Evolutionary conservation across 1,139 yeast genomes (phyloP).

Genomic region (Dujonia santamariae): DNA sequence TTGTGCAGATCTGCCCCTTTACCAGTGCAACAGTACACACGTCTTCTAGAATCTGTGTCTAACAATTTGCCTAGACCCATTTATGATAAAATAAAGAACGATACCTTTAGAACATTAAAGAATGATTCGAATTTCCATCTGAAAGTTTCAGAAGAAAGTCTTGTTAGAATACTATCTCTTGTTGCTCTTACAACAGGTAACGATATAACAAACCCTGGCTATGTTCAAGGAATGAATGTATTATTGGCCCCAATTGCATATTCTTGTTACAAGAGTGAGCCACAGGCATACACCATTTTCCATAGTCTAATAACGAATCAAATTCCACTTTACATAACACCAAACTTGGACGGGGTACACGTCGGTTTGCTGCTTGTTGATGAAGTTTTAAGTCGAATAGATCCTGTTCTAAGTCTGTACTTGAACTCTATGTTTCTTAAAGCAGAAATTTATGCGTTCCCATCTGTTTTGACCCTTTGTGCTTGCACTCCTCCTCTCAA

Average conservation of each 20-base stretch:
- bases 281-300: slow-evolving; percentile 78
- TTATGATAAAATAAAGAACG: slow-evolving; percentile 75
- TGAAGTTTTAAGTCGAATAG: slow-evolving; percentile 65
- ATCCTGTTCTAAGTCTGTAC: slow-evolving; percentile 63
- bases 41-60: slow-evolving; percentile 56
- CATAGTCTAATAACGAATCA: slow-evolving; percentile 54
- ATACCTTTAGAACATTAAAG: slow-evolving; percentile 82
- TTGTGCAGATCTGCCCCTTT: slow-evolving; percentile 63
- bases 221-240: slow-evolving; percentile 92
- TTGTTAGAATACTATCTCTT: slow-evolving; percentile 70
- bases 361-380: slow-evolving; percentile 73
- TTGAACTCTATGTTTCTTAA: slow-evolving; percentile 63
- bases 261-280: slow-evolving; percentile 70
- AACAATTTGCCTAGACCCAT: slow-evolving; percentile 39
- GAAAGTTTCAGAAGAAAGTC: slow-evolving; percentile 64
- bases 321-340: slow-evolving; percentile 77
- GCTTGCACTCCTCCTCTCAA: slow-evolving; percentile 87
- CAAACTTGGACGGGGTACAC: slow-evolving; percentile 80
- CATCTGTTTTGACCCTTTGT: slow-evolving; percentile 80
- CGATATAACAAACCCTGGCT: slow-evolving; percentile 36
- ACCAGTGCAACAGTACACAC: slow-evolving; percentile 50
- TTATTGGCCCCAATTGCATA: slow-evolving; percentile 82
- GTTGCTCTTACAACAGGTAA: slow-evolving; percentile 53
- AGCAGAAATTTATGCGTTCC: slow-evolving; percentile 87
- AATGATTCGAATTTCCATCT: slow-evolving; percentile 66